Percentiles rank a stretch among this genome's conserved stretches.
These are phyloP conservation scores for Helichrysum umbraculigerum DNA, from an alignment of 129 eudicot genomes.

Conservation along the genomic window DNA sequence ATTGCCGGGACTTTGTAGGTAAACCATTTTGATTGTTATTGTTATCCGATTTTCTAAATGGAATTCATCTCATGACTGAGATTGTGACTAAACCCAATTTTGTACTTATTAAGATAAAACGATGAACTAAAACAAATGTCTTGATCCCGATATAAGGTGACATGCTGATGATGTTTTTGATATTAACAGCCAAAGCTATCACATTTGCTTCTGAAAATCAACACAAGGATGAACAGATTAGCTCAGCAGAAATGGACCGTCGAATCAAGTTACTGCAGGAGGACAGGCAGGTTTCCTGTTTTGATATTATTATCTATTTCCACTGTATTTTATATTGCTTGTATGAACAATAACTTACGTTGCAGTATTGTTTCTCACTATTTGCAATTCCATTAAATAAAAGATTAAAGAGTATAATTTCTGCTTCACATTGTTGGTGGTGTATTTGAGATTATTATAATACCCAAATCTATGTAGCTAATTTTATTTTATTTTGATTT, in stretches of 20 bases:
- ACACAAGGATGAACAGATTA: conserved; percentile 56
- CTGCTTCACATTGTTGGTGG: not conserved
- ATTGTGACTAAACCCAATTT: conserved; percentile 5
- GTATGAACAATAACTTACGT: not conserved
- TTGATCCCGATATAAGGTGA: conserved; percentile 5
- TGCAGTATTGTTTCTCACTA: not conserved
- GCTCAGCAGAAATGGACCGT: conserved; percentile 69
- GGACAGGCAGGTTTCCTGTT: conserved; percentile 51
- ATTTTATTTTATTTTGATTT: not conserved
- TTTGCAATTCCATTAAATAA: not conserved
- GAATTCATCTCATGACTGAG: not conserved
- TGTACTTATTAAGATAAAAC: not conserved
- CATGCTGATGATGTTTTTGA: conserved; percentile 7
- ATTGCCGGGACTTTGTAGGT: conserved; percentile 86
- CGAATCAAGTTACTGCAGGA: conserved; percentile 77
- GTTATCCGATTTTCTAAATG: not conserved
- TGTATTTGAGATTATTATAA: not conserved
- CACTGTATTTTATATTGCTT: not conserved
- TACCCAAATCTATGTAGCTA: conserved; percentile 20
- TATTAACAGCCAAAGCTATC: conserved; percentile 63
- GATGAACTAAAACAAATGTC: not conserved
- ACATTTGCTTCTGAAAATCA: conserved; percentile 43
- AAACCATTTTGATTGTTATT: conserved; percentile 27
- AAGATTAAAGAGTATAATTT: not conserved
- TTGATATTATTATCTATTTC: not conserved